phyloP scores from a whole-genome alignment of 1,284 basidiomycete species.

The Amylostereum areolatum region DNA sequence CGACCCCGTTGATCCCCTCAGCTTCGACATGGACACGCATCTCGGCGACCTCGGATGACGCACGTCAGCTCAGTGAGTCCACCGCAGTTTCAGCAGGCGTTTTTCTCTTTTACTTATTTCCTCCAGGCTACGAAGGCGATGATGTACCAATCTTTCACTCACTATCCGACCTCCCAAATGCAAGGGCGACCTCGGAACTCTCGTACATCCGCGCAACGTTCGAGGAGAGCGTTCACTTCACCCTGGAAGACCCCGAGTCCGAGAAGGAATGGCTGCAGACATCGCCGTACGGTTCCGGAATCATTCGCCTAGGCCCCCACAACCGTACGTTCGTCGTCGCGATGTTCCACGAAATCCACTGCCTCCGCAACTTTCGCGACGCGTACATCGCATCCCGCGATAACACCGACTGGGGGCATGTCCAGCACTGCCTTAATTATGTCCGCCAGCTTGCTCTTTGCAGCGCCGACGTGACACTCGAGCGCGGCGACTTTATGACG shows the following conservation, averaged over 20 bases:
- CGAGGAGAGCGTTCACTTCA: not conserved
- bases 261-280: conserved; percentile 10
- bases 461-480: conserved; percentile 27
- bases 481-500: conserved; percentile 24
- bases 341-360: conserved; percentile 28
- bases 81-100: too few species aligned
- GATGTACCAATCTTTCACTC: not conserved
- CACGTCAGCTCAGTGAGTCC: too few species aligned
- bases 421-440: conserved; percentile 33
- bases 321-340: conserved; percentile 21
- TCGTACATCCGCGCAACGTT: not conserved
- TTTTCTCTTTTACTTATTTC: too few species aligned
- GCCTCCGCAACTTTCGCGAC: conserved; percentile 16
- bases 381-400: conserved; percentile 1
- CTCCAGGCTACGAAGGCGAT: conserved; percentile 1
- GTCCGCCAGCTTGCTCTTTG: conserved; percentile 28
- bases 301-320: conserved; percentile 11
- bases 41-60: too few species aligned
- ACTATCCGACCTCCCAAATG: not conserved
- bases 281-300: conserved; percentile 9
- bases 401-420: conserved; percentile 10
- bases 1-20: too few species aligned
- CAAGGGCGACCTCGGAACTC: not conserved
- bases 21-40: too few species aligned
- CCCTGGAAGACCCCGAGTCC: not conserved